Base-by-base conservation (phyloP, 805 yeast species). In the Candida pseudoglaebosa region DNA sequence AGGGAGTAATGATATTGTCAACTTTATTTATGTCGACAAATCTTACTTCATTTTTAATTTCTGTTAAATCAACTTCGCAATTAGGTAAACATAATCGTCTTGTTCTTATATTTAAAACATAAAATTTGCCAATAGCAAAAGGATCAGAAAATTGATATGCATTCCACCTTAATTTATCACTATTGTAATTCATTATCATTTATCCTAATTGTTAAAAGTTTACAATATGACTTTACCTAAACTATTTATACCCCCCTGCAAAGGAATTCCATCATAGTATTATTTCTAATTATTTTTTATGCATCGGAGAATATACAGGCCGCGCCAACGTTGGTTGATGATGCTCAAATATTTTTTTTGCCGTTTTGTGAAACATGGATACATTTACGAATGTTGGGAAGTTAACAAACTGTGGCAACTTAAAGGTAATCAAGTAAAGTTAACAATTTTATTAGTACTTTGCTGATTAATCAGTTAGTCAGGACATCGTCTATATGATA, bases 81-180 rank as follows among this genome's bases (percentile, higher is more conserved):
- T 78, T 82, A 4, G 90, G 88, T 36, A 86, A 76, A 48, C 89
- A 82, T 36, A 75, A 71, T n/a, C 50, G 47, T 39, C 63, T 62
- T 18, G 57, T 57, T 21, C 59, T 54, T 41, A 62, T 62, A 53
- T 72, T 70, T 48, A 78, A 69, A 16, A 78, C 82, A 35, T 66
- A 59, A 47, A 82, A 82, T 18, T 76, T 61, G 30, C 74, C 75
- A 0, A 82, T 73, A 9, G 85, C 82, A 48, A 77, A 77, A 1
- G 87, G 84, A 50, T 81, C 87, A 42, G 73, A 66, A 55, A 77
- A 77, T 50, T 78, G 80, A 55, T 77, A 80, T 1, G 85, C 85
- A 37, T 71, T 75, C 82, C 82, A 76, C 50, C 70, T 77, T 29
- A 73, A 56, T 10, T 61, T 52, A 30, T 72, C 75, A 4, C 72